Evolutionary conservation across 768 basidiomycete species (phyloP), one percentile per base, ranked within the genome.

Genomic region (Hydnomerulius pinastri): DNA sequence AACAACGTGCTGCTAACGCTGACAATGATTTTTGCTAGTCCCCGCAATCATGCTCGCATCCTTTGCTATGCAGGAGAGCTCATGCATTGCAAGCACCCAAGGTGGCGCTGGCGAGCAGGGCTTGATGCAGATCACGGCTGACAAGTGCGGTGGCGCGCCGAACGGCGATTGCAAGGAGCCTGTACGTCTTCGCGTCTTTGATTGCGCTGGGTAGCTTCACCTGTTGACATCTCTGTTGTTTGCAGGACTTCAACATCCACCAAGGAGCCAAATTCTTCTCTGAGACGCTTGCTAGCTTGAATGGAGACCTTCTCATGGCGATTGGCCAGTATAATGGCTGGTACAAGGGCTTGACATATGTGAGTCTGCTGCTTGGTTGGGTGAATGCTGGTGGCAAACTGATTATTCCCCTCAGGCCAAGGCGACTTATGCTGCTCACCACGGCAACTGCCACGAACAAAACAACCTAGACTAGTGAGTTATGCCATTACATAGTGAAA

Each of bases 11-110:
- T 53, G 25, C 37, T 17, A 27, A 25, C 20, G 39, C 8, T 12
- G 45, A 50, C n/a, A 10, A 32, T n/a, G 24, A 15, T 18, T 4
- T 43, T 46, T 12, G 24, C 25, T 38, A 76, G 77, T 93, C 25
- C 87, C 87, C 21, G 65, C 90, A 7, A 90, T 93, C 64, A 71
- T 95, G 56, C 67, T 95, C 30, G 92, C 92, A 2, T 78, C 91
- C 0, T 86, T 96, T 57, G 91, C 92, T 27, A 86, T 96, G 85
- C 92, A 95, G 66, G 94, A 96, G 65, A 83, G 81, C 27, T 73
- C 73, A 32, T 96, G 92, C 75, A 83, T 86, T 56, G 77, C 84
- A 2, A 50, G 69, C 13, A 79, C 78, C 6, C 74, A 82, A 38
- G 92, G 92, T 44, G 86, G 85, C 13, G 88, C 75, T 18, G 88